Base-by-base conservation (phyloP, 2,329 filamentous ascomycete species). In the Biscogniauxia sp. region DNA sequence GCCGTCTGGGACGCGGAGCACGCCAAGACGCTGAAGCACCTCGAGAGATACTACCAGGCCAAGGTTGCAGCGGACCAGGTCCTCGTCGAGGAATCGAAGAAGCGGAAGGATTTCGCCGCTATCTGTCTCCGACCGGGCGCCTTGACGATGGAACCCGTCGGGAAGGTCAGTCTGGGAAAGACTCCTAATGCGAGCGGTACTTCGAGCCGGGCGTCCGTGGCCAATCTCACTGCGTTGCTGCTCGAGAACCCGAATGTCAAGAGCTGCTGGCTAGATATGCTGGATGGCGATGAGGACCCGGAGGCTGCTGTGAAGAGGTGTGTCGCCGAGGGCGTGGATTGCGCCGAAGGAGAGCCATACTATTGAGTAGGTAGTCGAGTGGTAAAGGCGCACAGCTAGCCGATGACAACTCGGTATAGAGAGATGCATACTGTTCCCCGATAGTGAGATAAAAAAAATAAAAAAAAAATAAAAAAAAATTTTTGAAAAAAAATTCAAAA, bases 21-120 rank as follows among this genome's bases (percentile, higher is more conserved):
- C 17, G 72, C 80, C 49, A 75, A 76, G 52, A 78, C 80, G 67
- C 69, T 72, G 11, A 76, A 77, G 41, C 63, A 74, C 2, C 74
- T 88, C 20, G 76, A 81, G 20, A 76, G 74, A 53, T 88, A 88
- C 73, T 86, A 83, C 73, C 74, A 82, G 69, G 85, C 86, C 63
- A 88, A 88, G 73, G 69, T 88, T 17, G 82, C 78, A 5, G 83
- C 85, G 7, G 86, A 88, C 70, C 82, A 86, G 73, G 78, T 75
- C 1, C 75, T 87, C 4, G 84, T 84, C 69, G 75, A 79, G 53
- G 77, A 79, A 11, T 78, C 77, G 37, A 77, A 77, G 66, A 74
- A 76, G 70, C 74, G 71, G 3, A 50, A 74, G 51, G 41, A 72
- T 17, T 77, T 87, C 32, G 76, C 78, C 1, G 82, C 77, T 59